Evolutionary conservation across 2,329 filamentous ascomycete genomes (phyloP), one percentile per base, ranked within the genome.

Genomic region (Fonsecaea nubica): DNA sequence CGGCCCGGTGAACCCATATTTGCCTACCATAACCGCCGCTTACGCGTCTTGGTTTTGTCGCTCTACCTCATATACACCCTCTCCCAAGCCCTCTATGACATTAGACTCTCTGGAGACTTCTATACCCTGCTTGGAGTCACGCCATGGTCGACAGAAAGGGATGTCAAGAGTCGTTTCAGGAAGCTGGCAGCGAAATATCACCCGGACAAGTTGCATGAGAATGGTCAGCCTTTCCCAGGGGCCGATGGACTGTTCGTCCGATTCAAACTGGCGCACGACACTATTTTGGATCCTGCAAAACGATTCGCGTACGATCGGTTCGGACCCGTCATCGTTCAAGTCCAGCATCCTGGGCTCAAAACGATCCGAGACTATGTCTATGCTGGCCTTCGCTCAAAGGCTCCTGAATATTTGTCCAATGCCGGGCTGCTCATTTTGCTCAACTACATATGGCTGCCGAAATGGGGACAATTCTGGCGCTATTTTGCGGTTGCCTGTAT

Each of bases 271-370:
- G 93, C 92, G 5, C 87, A 92, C 74, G 95, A 98, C 74, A 92
- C 90, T 0, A 86, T 97, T 15, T 80, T 87, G n/a, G 88, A 95
- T 75, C 87, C 91, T 2, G 88, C 87, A 0, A 89, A 86, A 74
- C 86, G 92, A 63, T 96, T 95, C 76, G 93, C 92, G 7, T 97
- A 97, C 79, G 92, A 97, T 76, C 88, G 92, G 56, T 93, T 97
- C 76, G 93, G 93, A 0, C 89, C 92, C 0, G 87, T 87, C 33
- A 84, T 93, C 21, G 77, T 90, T 12, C 76, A 77, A 8, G 58
- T 94, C 90, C 89, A 76, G 72, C 3, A 76, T 7, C 68, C 71
- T 10, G 65, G 70, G 38, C 69, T 75, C 54, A 77, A 77, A 67
- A 92, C 90, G 0, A 80, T 91, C 63, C 85, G 85, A 66, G 93